Evolutionary conservation across 1,284 basidiomycete genomes (phyloP), one percentile per base, ranked within the genome.

Genomic region (Malassezia equina): DNA sequence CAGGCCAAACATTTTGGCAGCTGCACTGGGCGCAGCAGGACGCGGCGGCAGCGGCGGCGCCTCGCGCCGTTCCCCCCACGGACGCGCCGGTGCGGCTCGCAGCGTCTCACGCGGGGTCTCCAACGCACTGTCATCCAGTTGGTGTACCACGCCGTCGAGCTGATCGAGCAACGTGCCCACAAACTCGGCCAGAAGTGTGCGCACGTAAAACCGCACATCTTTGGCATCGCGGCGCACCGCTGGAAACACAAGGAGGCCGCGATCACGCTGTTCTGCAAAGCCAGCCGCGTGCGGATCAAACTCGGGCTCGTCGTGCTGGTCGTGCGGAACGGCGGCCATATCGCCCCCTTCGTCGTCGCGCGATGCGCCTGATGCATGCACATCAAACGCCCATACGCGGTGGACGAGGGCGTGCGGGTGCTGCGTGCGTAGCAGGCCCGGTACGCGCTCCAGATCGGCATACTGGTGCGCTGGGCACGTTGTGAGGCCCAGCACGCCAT

Each of bases 71-170:
- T 28, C 28, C n/a, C 42, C 33, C 36, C 52, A 47, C 15, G 56
- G 49, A 0, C 51, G 25, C 29, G 42, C 21, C 2, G 55, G 36
- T 8, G 29, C 23, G 6, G 40, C 51, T 34, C 56, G 49, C 11
- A 73, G 62, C 34, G 71, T 73, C 53, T 73, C 71, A 31, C 71
- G 60, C 0, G 71, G 71, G 19, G 71, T 73, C 46, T 73, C 71
- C 13, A 73, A 44, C 29, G 68, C 62, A 11, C 56, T 61, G 4
- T 67, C 69, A 23, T 72, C 65, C 3, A 72, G 56, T 2, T 59
- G 64, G 3, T 44, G 51, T 15, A 72, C 64, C 2, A 67, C 55
- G 13, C 47, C 42, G 24, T 72, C 63, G 13, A 73, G 48, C 1
- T 62, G 63, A 41, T 74, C 71, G 9, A 74, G 55, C 11, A 73